Percentiles rank a stretch among this genome's conserved stretches.
Conservation (phyloP, 2,329 filamentous ascomycete species). For the Xylariaceae sp. region DNA sequence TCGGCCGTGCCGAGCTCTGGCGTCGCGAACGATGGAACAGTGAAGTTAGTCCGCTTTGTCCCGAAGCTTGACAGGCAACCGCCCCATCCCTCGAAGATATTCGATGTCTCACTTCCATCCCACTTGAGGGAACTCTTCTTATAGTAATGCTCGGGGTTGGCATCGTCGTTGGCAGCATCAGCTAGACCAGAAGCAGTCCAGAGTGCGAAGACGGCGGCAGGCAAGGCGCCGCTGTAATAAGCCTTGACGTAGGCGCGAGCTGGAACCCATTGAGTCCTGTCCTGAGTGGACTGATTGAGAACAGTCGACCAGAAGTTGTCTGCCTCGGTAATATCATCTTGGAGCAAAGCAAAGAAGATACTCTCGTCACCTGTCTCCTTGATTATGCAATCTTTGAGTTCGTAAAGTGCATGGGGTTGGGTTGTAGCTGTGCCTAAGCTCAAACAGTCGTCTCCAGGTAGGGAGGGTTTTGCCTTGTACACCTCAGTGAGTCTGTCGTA, state of each 20-base stretch:
- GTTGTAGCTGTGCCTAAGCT: background rate
- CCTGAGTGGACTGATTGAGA: conserved; percentile 7
- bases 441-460: conserved; percentile 7
- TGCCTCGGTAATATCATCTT: conserved; percentile 11
- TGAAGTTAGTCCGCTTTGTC: conserved; percentile 16
- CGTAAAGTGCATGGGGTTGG: conserved; percentile 8
- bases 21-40: conserved; percentile 13
- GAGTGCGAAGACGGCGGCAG: conserved; percentile 12
- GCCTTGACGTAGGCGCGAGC: conserved; percentile 13
- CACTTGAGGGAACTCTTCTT: conserved; percentile 9
- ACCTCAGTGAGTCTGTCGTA: conserved; percentile 4
- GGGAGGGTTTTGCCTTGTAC: conserved; percentile 2
- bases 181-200: conserved; percentile 14
- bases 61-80: conserved; percentile 14
- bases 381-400: conserved; percentile 14
- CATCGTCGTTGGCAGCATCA: conserved; percentile 11
- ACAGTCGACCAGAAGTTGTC: conserved; percentile 13
- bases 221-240: conserved; percentile 15
- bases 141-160: conserved; percentile 18
- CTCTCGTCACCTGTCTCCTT: conserved; percentile 1
- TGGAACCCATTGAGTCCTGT: conserved; percentile 14
- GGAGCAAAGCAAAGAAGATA: conserved; percentile 14
- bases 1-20: conserved; percentile 13
- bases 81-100: conserved; percentile 19
- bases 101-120: conserved; percentile 5